Conservation (phyloP, 1,284 basidiomycete genomes). For the Mycosarcoma maydis region DNA sequence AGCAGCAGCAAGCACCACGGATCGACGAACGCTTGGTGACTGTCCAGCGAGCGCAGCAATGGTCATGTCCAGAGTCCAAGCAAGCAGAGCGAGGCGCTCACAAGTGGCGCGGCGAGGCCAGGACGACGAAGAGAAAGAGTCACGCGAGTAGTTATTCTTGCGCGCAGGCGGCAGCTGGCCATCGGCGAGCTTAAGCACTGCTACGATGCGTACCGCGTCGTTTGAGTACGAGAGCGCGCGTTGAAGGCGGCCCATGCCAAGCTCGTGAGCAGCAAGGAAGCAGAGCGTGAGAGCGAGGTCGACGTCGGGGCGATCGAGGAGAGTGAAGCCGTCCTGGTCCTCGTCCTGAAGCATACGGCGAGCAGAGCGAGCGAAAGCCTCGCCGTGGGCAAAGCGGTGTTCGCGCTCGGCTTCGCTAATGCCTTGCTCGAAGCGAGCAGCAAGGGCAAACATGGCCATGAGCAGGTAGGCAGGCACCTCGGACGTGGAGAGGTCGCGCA, state of each 20-base stretch:
- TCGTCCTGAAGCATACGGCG: slow-evolving; percentile 54
- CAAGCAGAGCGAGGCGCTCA: slow-evolving; percentile 40
- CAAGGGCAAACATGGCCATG: slow-evolving; percentile 68
- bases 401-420: slow-evolving; percentile 38
- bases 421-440: slow-evolving; percentile 67
- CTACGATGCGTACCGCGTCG: slow-evolving; percentile 37
- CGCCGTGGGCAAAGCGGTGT: slow-evolving; percentile 42
- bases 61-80: slow-evolving; percentile 49
- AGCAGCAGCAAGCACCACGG: slow-evolving; percentile 33
- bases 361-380: slow-evolving; percentile 47
- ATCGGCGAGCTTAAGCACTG: slow-evolving; percentile 36
- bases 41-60: slow-evolving; percentile 37
- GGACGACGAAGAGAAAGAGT: slow-evolving; percentile 27
- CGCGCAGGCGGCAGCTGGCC: slow-evolving; percentile 28
- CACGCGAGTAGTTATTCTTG: slow-evolving; percentile 28
- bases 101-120: slow-evolving; percentile 43
- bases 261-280: slow-evolving; percentile 68
- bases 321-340: slow-evolving; percentile 37
- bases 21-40: slow-evolving; percentile 28
- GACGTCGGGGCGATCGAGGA: slow-evolving; percentile 57
- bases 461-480: slow-evolving; percentile 68
- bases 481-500: slow-evolving; percentile 68
- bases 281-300: slow-evolving; percentile 68
- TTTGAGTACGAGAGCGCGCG: slow-evolving; percentile 67
- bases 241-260: slow-evolving; percentile 65